These are phyloP conservation scores for Jatropha curcas DNA, from an alignment of 345 rosid species.

Conservation along the genomic window DNA sequence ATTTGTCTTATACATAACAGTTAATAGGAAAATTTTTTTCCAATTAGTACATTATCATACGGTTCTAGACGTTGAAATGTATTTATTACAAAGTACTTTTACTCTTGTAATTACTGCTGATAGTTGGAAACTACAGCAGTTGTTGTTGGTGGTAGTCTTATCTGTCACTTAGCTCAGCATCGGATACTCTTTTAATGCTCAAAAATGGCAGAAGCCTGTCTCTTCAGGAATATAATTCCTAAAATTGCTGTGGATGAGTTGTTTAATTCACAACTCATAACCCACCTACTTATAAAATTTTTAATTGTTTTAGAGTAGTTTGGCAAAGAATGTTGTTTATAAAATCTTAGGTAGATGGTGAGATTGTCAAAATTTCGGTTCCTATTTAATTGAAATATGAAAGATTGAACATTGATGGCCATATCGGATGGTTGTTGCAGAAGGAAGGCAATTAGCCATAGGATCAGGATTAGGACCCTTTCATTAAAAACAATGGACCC, in stretches of 20 bases:
- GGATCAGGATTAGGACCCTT: too few species aligned
- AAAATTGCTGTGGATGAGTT: slow-evolving; percentile 4
- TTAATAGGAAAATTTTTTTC: background rate
- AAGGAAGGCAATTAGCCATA: slow-evolving; percentile 1
- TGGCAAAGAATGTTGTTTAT: background rate
- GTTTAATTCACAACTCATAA: slow-evolving; percentile 11
- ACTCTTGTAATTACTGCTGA: background rate
- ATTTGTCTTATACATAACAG: background rate
- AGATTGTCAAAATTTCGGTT: slow-evolving; percentile 16
- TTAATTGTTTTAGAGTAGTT: background rate
- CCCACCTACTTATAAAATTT: slow-evolving; percentile 6
- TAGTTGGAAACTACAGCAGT: too few species aligned
- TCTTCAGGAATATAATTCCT: slow-evolving; percentile 6
- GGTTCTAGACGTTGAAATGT: background rate
- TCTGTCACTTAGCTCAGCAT: slow-evolving; percentile 21
- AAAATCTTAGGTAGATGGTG: background rate
- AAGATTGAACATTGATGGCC: slow-evolving; percentile 7
- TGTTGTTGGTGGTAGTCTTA: too few species aligned
- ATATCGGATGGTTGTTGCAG: slow-evolving; percentile 21
- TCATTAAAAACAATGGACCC: slow-evolving; percentile 25
- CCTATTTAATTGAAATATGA: background rate
- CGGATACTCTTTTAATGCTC: slow-evolving; percentile 11
- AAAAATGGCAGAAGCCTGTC: background rate
- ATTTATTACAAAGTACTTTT: background rate
- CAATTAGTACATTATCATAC: background rate